phyloP scores from a whole-genome alignment of 257 asterid species.

The Plantago major region DNA sequence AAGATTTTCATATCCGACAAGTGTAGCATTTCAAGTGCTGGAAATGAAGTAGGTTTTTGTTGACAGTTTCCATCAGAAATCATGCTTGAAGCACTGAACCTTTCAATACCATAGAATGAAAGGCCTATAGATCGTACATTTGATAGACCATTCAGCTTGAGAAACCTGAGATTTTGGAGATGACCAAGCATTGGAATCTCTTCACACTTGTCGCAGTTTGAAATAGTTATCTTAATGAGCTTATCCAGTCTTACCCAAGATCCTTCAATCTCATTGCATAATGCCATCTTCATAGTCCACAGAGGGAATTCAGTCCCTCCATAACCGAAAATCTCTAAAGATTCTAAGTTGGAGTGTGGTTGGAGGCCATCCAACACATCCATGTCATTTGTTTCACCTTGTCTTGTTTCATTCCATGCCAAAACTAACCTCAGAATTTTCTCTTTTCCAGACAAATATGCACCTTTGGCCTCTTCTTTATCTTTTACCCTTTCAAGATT shows the following conservation, averaged over 20 bases:
- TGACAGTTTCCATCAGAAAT: neutral
- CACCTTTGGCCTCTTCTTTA: no score
- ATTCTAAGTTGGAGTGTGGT: neutral
- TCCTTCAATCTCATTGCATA: neutral
- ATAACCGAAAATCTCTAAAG: neutral
- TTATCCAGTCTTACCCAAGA: neutral
- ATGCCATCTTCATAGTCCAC: neutral
- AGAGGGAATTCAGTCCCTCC: neutral
- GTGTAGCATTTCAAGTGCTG: neutral
- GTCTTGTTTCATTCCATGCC: no score
- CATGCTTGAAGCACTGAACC: no score
- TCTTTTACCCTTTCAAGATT: no score
- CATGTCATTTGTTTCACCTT: neutral
- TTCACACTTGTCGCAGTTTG: neutral
- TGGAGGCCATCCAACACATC: neutral
- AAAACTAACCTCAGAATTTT: no score
- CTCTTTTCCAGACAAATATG: no score
- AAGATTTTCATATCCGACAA: neutral
- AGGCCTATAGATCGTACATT: neutral
- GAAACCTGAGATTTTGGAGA: neutral
- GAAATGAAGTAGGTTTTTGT: neutral
- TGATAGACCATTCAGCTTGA: neutral
- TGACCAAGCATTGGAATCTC: neutral
- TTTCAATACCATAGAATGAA: neutral
- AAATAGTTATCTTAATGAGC: neutral